Conservation (phyloP, 2,329 filamentous ascomycete species). For the Trichoderma afroharzianum region DNA sequence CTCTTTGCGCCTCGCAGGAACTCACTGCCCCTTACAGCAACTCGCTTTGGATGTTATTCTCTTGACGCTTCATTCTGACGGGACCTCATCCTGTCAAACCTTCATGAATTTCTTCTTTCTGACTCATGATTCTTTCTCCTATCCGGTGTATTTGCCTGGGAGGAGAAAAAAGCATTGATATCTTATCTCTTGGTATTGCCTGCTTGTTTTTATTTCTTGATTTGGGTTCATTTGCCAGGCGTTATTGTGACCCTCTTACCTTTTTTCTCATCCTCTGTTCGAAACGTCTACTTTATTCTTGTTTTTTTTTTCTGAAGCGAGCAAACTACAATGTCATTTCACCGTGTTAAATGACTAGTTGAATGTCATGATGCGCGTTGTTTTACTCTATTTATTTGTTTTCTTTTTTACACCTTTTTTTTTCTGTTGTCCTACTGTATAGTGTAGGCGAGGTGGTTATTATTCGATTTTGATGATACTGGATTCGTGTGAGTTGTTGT, state of each 20-base stretch:
- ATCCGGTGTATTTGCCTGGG: not conserved
- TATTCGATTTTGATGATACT: not conserved
- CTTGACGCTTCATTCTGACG: not conserved
- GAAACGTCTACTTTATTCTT: slow-evolving; percentile 8
- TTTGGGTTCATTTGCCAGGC: slow-evolving; percentile 28
- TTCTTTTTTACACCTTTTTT: not conserved
- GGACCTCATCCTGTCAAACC: not conserved
- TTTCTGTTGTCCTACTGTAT: not conserved
- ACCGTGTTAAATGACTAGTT: not conserved
- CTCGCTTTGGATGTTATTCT: not conserved
- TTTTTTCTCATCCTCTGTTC: slow-evolving; percentile 13
- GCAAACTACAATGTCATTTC: not conserved
- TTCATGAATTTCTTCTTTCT: slow-evolving; percentile 16
- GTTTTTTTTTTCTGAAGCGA: not conserved
- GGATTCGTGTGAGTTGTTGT: not conserved
- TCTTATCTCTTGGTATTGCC: not conserved
- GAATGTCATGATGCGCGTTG: slow-evolving; percentile 8
- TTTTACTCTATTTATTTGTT: not conserved
- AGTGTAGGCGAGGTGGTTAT: not conserved
- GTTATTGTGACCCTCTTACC: slow-evolving; percentile 23
- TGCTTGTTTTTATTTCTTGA: slow-evolving; percentile 10
- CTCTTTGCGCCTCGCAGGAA: slow-evolving; percentile 14
- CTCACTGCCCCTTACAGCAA: not conserved
- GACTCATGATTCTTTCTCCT: slow-evolving; percentile 1
- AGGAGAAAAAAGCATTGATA: not conserved